phyloP scores from a whole-genome alignment of 208 protist genomes.

The Acanthamoeba royreba region DNA sequence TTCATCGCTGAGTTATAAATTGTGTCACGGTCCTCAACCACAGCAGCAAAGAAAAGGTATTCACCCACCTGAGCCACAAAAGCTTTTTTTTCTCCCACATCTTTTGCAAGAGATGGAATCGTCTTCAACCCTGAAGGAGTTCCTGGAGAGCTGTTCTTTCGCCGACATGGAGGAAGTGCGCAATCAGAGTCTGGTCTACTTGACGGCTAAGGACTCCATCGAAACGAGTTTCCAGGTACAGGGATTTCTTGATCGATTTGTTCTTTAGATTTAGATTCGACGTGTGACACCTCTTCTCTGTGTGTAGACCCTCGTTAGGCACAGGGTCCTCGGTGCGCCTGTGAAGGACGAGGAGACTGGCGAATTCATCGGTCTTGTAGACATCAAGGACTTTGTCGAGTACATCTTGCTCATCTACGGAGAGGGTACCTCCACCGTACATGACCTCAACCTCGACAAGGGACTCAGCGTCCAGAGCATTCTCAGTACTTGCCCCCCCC shows the following conservation, averaged over 20 bases:
- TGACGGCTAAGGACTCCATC: background rate
- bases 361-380: background rate
- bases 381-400: conserved; percentile 25
- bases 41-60: background rate
- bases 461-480: background rate
- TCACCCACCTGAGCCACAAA: too few relatives aligned
- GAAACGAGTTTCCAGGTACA: background rate
- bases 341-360: background rate
- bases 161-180: background rate
- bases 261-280: background rate
- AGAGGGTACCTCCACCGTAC: background rate
- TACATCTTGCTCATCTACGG: conserved; percentile 28
- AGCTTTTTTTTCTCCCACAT: too few relatives aligned
- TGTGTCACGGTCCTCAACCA: too few relatives aligned
- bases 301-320: background rate
- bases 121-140: background rate
- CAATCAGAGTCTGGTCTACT: background rate
- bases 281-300: background rate
- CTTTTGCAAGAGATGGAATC: background rate
- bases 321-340: background rate
- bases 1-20: too few relatives aligned
- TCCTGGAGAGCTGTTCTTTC: background rate
- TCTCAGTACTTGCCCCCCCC: background rate
- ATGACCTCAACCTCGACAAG: background rate
- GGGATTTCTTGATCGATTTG: background rate